Evolutionary conservation across 2,329 filamentous ascomycete genomes (phyloP), one percentile per base, ranked within the genome.

Genomic region (Biscogniauxia sp.): DNA sequence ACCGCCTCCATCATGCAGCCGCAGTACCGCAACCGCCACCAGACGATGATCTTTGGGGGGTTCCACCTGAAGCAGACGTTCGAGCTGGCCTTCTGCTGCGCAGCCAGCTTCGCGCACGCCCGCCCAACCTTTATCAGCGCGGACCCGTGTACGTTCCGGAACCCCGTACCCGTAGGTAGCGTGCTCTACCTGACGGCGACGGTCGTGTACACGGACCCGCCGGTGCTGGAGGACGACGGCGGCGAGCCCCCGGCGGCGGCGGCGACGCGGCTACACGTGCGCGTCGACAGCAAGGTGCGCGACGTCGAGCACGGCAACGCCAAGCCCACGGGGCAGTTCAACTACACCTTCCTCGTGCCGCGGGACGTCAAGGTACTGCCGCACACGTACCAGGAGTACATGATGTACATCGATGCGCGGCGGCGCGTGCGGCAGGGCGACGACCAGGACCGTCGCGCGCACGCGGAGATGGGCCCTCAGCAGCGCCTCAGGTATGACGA

Each of bases 41-140:
- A 89, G 68, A 90, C 89, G 73, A 91, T 91, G 88, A 90, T 92
- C 58, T 92, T 92, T 68, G 89, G 89, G 56, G 89, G 89, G 15
- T 91, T 88, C 71, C 82, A 92, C 11, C 79, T 92, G 11, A 90
- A 90, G 70, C 86, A 90, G 69, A 89, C 88, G 0, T 92, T 91
- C 68, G 89, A 92, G 74, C 80, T 92, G 6, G 89, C 89, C 1
- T 92, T 92, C 75, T 91, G 88, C 72, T 90, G 88, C 69, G 88
- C 88, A 0, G 88, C 89, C 1, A 85, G 85, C 8, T 90, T 91
- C 70, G 85, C 88, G 0, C 88, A 90, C 70, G 82, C 84, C 1
- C 80, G 88, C 2, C 89, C 89, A 1, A 88, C 85, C 17, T 92
- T 92, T 78, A 79, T 92, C 56, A 88, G 86, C 7, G 83, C 91